A percentile compares a stretch with the other conserved stretches of the same genome.
Conservation (phyloP, 345 rosid species). For the Melaleuca alternifolia region DNA sequence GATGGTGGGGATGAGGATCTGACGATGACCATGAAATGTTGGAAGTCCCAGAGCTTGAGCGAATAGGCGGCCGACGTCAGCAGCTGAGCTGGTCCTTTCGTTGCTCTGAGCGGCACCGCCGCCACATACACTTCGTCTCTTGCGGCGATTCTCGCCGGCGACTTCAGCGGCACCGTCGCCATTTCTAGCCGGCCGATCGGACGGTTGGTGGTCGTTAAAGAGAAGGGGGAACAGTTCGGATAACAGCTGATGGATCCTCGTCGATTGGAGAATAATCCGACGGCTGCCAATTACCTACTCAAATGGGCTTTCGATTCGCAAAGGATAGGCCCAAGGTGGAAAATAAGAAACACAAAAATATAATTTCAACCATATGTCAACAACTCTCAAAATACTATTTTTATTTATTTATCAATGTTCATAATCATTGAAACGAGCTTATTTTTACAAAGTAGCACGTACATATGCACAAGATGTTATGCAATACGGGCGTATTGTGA, state of each 20-base stretch:
- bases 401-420: neutral
- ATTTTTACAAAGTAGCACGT: neutral
- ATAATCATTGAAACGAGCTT: neutral
- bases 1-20: conserved; percentile 22
- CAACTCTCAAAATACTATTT: neutral
- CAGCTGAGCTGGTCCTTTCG: conserved; percentile 46
- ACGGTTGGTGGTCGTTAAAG: neutral
- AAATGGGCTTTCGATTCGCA: neutral
- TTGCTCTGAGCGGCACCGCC: conserved; percentile 45
- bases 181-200: neutral
- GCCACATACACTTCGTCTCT: conserved; percentile 53
- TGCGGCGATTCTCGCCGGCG: neutral
- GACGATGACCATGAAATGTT: conserved; percentile 59
- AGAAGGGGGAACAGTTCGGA: neutral
- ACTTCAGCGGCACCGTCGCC: conserved; percentile 12
- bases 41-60: conserved; percentile 37
- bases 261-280: neutral
- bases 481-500: neutral
- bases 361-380: neutral
- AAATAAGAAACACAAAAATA: neutral
- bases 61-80: conserved; percentile 51
- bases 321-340: neutral
- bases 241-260: neutral
- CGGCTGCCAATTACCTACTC: neutral
- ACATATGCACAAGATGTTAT: neutral